Percentiles rank a stretch among this genome's conserved stretches.
Conservation (phyloP, 2,329 filamentous ascomycete genomes). For the Pyrenophora tritici-repentis region DNA sequence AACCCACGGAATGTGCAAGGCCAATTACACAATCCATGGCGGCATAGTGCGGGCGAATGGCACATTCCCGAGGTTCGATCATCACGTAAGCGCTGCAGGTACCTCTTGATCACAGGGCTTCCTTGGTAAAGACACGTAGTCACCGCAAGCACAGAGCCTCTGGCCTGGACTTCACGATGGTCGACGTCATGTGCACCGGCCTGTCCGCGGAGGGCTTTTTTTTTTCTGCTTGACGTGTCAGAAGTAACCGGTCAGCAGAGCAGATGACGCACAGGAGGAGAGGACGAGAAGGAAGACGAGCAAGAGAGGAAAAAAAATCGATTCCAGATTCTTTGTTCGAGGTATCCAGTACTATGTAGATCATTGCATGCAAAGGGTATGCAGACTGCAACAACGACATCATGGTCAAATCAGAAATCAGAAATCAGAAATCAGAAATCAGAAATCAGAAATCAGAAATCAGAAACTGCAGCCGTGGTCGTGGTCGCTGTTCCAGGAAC, state of each 20-base stretch:
- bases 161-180: slow-evolving; percentile 40
- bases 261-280: not conserved
- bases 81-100: slow-evolving; percentile 12
- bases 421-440: not conserved
- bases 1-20: slow-evolving; percentile 20
- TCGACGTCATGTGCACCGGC: slow-evolving; percentile 39
- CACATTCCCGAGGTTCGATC: not conserved
- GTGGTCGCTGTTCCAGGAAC: slow-evolving; percentile 13
- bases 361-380: not conserved
- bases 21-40: slow-evolving; percentile 27
- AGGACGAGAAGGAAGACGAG: not conserved
- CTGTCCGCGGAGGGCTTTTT: not conserved
- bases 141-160: slow-evolving; percentile 13
- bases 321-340: not conserved
- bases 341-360: not conserved
- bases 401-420: not conserved
- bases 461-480: slow-evolving; percentile 7
- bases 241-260: slow-evolving; percentile 3
- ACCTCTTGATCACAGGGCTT: slow-evolving; percentile 14
- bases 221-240: not conserved
- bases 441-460: not conserved
- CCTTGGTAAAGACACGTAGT: slow-evolving; percentile 8
- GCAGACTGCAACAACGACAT: not conserved
- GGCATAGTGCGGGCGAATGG: slow-evolving; percentile 18
- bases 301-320: too few relatives aligned